Conservation (phyloP, 2,329 filamentous ascomycete genomes). For the Raffaelea ambrosiae region DNA sequence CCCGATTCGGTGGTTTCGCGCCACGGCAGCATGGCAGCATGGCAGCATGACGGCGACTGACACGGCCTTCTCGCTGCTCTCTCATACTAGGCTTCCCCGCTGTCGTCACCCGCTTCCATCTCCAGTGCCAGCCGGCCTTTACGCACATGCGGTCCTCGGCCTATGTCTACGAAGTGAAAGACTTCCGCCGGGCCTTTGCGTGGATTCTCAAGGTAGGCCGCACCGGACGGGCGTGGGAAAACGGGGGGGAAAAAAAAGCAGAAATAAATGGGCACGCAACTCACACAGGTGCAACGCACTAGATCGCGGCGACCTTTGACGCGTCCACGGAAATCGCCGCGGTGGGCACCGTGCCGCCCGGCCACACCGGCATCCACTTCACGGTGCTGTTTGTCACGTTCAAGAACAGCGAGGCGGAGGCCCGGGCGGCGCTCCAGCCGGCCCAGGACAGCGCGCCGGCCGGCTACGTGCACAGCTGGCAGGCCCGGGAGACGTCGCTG, state of each 20-base stretch:
- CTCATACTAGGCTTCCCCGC: conserved; percentile 35
- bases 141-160: conserved; percentile 6
- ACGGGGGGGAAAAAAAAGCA: too few species aligned
- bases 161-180: conserved; percentile 37
- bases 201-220: conserved; percentile 5
- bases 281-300: too few species aligned
- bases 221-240: too few species aligned
- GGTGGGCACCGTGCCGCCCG: conserved; percentile 22
- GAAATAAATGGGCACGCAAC: too few species aligned
- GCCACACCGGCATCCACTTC: conserved; percentile 22
- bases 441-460: conserved; percentile 28
- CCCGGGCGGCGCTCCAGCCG: conserved; percentile 24
- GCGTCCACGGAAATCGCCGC: conserved; percentile 30
- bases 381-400: conserved; percentile 32
- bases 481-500: conserved; percentile 24
- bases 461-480: conserved; percentile 16
- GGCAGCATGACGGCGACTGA: too few species aligned
- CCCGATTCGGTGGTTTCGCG: too few species aligned
- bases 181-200: conserved; percentile 27
- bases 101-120: conserved; percentile 41
- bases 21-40: too few species aligned
- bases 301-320: conserved; percentile 24
- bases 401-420: conserved; percentile 25
- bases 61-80: neutral
- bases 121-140: conserved; percentile 25